Conservation (phyloP, 495 filamentous ascomycete genomes). For the Annulohypoxylon moriforme region DNA sequence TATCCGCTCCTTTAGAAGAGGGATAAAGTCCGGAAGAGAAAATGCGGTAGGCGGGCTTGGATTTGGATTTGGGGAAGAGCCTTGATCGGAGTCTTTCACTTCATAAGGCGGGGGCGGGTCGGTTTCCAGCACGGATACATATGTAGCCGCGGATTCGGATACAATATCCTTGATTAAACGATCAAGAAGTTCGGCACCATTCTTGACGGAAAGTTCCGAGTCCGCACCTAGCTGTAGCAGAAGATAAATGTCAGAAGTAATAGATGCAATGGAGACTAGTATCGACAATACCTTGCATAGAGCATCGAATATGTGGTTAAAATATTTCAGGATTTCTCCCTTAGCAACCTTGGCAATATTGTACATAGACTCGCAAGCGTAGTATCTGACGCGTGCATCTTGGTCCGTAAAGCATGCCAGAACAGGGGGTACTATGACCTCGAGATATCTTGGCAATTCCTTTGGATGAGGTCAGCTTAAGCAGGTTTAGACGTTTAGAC, state of each 20-base stretch:
- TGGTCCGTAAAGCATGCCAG: constrained; percentile 99
- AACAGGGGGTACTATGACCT: constrained; percentile 94
- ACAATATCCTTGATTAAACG: constrained; percentile 98
- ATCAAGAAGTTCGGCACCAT: constrained; percentile 96
- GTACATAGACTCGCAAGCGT: constrained; percentile 99
- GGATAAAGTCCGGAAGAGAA: constrained; percentile 90
- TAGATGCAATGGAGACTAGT: background rate
- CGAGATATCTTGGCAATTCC: constrained; percentile 90
- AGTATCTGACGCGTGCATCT: constrained; percentile 97
- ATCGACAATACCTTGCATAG: constrained; percentile 81
- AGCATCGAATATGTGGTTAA: constrained; percentile 98
- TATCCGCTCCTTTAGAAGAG: constrained; percentile 91
- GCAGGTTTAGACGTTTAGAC: background rate
- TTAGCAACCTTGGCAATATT: constrained; percentile 99
- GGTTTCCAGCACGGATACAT: constrained; percentile 87
- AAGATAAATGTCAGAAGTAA: constrained; percentile 19
- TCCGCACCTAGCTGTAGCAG: constrained; percentile 85
- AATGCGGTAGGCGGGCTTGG: constrained; percentile 79
- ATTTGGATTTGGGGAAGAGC: constrained; percentile 61
- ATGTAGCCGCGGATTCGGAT: constrained; percentile 93
- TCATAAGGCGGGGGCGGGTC: constrained; percentile 58
- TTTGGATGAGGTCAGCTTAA: constrained; percentile 49
- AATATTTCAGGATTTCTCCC: constrained; percentile 94
- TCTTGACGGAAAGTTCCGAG: constrained; percentile 96
- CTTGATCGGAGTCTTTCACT: constrained; percentile 60